phyloP scores from a whole-genome alignment of 2,329 filamentous ascomycete species.

The Coniochaeta sp. region DNA sequence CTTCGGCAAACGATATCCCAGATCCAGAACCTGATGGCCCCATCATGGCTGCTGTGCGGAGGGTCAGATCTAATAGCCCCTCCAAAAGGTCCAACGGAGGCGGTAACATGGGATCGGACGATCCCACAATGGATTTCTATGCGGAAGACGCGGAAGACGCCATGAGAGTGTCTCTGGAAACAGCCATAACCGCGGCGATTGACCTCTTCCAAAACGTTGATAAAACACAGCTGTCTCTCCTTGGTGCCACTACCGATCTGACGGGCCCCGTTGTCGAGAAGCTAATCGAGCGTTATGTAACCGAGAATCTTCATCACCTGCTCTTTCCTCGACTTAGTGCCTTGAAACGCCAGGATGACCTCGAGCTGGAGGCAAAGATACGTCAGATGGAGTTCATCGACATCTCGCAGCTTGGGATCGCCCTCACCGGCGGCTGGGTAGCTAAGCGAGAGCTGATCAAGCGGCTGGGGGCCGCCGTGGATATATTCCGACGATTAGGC shows the following conservation, averaged over 20 bases:
- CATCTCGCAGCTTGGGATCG: conserved; percentile 87
- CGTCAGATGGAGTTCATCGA: conserved; percentile 91
- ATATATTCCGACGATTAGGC: conserved; percentile 82
- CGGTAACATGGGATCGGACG: conserved; percentile 22
- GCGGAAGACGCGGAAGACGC: conserved; percentile 87
- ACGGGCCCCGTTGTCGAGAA: conserved; percentile 89
- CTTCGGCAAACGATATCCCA: conserved; percentile 51
- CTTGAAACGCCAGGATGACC: conserved; percentile 73
- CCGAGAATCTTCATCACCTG: conserved; percentile 86
- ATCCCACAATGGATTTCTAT: conserved; percentile 52
- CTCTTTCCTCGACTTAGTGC: conserved; percentile 77
- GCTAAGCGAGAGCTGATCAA: conserved; percentile 77
- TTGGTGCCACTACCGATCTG: conserved; percentile 88
- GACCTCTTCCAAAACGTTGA: conserved; percentile 95
- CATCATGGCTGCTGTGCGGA: conserved; percentile 46
- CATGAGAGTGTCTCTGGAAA: conserved; percentile 84
- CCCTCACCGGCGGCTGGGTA: conserved; percentile 68
- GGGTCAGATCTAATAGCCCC: conserved; percentile 45
- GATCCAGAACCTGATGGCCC: conserved; percentile 52
- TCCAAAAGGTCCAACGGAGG: conserved; percentile 16
- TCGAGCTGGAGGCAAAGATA: conserved; percentile 83
- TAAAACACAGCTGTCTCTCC: conserved; percentile 84
- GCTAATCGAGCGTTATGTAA: conserved; percentile 89
- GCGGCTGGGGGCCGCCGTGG: conserved; percentile 70
- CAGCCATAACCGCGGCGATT: conserved; percentile 85